These are phyloP conservation scores for Aspergillus versicolor DNA, from an alignment of 2,329 filamentous ascomycete species.

Conservation along the genomic window DNA sequence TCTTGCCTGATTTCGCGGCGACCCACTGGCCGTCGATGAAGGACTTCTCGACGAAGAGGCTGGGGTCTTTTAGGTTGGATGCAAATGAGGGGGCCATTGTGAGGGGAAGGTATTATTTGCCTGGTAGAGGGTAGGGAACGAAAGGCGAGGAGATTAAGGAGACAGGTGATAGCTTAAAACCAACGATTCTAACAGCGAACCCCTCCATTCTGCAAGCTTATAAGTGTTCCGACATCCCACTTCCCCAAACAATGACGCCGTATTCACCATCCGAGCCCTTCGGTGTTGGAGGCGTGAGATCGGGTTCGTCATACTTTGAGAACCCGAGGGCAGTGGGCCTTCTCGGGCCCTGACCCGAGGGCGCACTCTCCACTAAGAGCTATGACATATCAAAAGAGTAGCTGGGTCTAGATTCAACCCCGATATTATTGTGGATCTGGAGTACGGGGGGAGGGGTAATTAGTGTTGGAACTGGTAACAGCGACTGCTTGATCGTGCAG, in stretches of 20 bases:
- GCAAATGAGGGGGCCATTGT: background rate
- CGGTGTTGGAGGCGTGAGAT: background rate
- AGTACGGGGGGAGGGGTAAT: no score
- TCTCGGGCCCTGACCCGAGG: no score
- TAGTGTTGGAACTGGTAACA: no score
- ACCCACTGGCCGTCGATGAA: conserved; percentile 9
- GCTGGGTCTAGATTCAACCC: no score
- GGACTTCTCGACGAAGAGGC: conserved; percentile 3
- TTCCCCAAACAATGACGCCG: background rate
- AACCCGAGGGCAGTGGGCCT: background rate
- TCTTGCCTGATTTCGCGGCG: background rate
- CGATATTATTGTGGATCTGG: no score
- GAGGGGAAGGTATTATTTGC: background rate
- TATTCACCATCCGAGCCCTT: background rate
- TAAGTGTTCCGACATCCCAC: background rate
- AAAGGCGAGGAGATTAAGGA: background rate
- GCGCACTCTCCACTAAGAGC: no score
- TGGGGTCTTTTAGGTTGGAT: background rate
- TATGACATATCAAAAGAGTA: no score
- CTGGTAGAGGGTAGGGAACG: background rate
- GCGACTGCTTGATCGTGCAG: no score
- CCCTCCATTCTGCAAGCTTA: background rate
- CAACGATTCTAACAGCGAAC: background rate
- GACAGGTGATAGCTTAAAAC: background rate
- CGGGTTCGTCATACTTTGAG: background rate